phyloP scores from a whole-genome alignment of 129 eudicot genomes.

The Logfia minima region DNA sequence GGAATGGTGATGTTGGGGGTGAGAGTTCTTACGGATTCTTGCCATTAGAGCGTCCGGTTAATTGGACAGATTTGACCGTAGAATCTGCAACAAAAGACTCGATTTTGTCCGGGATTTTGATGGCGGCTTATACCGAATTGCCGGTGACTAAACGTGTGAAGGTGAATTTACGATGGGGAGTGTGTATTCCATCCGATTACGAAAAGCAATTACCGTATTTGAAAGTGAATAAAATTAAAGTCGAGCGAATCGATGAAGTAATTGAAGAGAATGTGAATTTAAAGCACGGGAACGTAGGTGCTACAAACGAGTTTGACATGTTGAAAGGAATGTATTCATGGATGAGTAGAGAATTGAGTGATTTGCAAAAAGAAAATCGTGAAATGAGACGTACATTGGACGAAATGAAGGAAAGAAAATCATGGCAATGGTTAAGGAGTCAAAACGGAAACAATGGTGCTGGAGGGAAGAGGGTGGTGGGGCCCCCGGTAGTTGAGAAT shows the following conservation, averaged over 20 bases:
- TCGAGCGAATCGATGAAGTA: slow-evolving; percentile 63
- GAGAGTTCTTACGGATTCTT: slow-evolving; percentile 48
- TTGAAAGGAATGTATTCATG: slow-evolving; percentile 73
- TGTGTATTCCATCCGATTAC: slow-evolving; percentile 50
- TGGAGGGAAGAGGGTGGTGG: slow-evolving; percentile 30
- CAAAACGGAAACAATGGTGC: slow-evolving; percentile 21
- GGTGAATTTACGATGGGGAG: slow-evolving; percentile 75
- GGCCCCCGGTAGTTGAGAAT: slow-evolving; percentile 21
- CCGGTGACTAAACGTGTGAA: slow-evolving; percentile 54
- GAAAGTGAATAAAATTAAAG: slow-evolving; percentile 66
- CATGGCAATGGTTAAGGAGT: slow-evolving; percentile 29
- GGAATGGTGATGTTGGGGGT: slow-evolving; percentile 12
- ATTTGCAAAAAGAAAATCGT: slow-evolving; percentile 56
- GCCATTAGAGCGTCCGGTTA: slow-evolving; percentile 46
- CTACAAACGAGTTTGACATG: slow-evolving; percentile 45
- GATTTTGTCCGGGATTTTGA: slow-evolving; percentile 49
- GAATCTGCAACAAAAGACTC: slow-evolving; percentile 40
- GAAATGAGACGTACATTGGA: slow-evolving; percentile 61
- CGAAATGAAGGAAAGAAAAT: slow-evolving; percentile 55
- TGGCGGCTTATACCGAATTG: slow-evolving; percentile 63
- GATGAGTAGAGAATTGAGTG: slow-evolving; percentile 71
- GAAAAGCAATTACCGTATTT: slow-evolving; percentile 53
- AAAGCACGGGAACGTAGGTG: slow-evolving; percentile 27
- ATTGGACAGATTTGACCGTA: slow-evolving; percentile 50
- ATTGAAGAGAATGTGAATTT: slow-evolving; percentile 33